These are phyloP conservation scores for Lachnellula suecica DNA, from an alignment of 2,329 filamentous ascomycete species.

Conservation along the genomic window DNA sequence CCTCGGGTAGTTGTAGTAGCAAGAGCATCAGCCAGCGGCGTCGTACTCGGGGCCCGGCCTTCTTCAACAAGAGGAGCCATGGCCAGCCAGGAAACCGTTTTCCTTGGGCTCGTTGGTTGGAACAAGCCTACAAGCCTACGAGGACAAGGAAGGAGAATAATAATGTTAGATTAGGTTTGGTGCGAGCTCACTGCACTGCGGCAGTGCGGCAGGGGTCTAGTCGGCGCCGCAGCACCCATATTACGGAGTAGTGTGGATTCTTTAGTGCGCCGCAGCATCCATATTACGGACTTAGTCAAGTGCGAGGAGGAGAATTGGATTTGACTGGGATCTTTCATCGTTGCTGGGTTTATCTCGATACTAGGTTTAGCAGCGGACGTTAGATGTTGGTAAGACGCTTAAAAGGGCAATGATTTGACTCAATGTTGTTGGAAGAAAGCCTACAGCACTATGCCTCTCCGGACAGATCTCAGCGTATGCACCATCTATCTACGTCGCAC, in stretches of 20 bases:
- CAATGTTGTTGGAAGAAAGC: not conserved
- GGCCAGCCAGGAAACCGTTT: not conserved
- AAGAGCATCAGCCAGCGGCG: not conserved
- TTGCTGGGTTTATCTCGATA: no score
- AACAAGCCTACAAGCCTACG: no score
- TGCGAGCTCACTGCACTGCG: not conserved
- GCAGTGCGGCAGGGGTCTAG: no score
- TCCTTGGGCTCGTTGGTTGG: not conserved
- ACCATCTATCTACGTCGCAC: no score
- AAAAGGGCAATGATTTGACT: not conserved
- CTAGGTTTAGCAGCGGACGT: not conserved
- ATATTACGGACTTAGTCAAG: no score
- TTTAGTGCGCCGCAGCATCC: no score
- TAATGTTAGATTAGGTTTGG: slow-evolving; percentile 12
- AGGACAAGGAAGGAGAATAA: no score
- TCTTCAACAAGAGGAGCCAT: not conserved
- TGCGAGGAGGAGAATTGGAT: not conserved
- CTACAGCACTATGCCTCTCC: not conserved
- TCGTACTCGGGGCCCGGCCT: not conserved
- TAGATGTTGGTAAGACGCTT: not conserved
- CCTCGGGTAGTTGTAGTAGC: not conserved
- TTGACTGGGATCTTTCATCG: no score
- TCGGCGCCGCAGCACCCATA: no score
- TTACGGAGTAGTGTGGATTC: no score
- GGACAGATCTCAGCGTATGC: not conserved